These are phyloP conservation scores for Calonectria honghensis DNA, from an alignment of 2,329 filamentous ascomycete genomes.

Conservation along the genomic window DNA sequence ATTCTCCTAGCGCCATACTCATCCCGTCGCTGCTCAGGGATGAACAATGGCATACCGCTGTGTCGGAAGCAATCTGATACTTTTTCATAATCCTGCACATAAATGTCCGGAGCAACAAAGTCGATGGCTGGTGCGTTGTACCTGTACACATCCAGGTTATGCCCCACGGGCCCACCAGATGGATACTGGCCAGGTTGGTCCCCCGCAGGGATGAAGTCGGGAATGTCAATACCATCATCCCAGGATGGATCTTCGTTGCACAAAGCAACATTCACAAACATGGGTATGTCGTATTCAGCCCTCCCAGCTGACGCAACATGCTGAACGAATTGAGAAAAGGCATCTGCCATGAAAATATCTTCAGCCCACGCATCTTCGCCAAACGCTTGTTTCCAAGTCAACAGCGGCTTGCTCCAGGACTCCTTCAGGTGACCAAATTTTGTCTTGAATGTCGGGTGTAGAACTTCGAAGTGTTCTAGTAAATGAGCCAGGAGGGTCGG, in stretches of 20 bases:
- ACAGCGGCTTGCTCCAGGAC: neutral
- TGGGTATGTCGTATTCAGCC: neutral
- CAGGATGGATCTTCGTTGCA: slow-evolving; percentile 1
- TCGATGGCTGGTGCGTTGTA: neutral
- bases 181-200: slow-evolving; percentile 12
- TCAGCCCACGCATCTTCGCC: neutral
- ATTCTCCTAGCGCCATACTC: slow-evolving; percentile 14
- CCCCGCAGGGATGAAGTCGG: neutral
- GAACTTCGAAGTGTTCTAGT: neutral
- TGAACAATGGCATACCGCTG: slow-evolving; percentile 5
- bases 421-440: neutral
- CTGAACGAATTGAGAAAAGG: neutral
- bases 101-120: slow-evolving; percentile 24
- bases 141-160: slow-evolving; percentile 8
- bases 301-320: neutral
- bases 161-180: slow-evolving; percentile 19
- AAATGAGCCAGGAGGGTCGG: neutral
- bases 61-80: neutral
- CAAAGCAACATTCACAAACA: slow-evolving; percentile 4
- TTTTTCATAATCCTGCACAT: slow-evolving; percentile 1
- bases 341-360: slow-evolving; percentile 16
- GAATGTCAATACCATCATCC: neutral
- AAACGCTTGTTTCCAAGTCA: neutral
- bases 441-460: slow-evolving; percentile 3
- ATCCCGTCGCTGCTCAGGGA: slow-evolving; percentile 29